A percentile compares a stretch with the other conserved stretches of the same genome.
Conservation (phyloP, 441 rosid species). For the Mallotus japonicus region DNA sequence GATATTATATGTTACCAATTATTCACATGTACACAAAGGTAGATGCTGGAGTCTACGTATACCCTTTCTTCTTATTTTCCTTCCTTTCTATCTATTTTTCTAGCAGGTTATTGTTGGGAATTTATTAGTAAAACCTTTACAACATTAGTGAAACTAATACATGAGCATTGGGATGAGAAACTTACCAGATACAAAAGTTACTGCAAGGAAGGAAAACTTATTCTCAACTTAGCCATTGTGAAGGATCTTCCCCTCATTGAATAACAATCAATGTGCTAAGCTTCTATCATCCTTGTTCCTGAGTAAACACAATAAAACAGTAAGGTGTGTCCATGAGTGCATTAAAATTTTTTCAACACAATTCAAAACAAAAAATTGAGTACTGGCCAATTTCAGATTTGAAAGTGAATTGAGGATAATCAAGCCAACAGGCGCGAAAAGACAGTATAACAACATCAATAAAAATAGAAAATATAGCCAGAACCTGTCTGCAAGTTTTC, state of each 20-base stretch:
- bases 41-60: not conserved
- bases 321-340: not conserved
- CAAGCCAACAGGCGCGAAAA: not conserved
- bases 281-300: slow-evolving; percentile 31
- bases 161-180: not conserved
- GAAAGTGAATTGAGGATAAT: not conserved
- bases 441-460: not conserved
- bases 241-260: no score
- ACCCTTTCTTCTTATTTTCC: not conserved
- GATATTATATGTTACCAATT: not conserved
- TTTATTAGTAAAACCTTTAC: no score
- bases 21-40: not conserved
- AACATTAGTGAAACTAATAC: not conserved
- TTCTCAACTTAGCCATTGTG: not conserved
- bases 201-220: not conserved
- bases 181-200: slow-evolving; percentile 3
- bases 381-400: not conserved
- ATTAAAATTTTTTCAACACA: not conserved
- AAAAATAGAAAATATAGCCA: not conserved
- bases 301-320: slow-evolving; percentile 5
- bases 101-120: no score
- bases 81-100: not conserved
- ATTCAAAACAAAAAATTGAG: not conserved
- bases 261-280: slow-evolving; percentile 15
- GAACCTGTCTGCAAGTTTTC: no score